Base-by-base conservation (phyloP, 1,284 basidiomycete species). In the Tilletiopsis washingtonensis region DNA sequence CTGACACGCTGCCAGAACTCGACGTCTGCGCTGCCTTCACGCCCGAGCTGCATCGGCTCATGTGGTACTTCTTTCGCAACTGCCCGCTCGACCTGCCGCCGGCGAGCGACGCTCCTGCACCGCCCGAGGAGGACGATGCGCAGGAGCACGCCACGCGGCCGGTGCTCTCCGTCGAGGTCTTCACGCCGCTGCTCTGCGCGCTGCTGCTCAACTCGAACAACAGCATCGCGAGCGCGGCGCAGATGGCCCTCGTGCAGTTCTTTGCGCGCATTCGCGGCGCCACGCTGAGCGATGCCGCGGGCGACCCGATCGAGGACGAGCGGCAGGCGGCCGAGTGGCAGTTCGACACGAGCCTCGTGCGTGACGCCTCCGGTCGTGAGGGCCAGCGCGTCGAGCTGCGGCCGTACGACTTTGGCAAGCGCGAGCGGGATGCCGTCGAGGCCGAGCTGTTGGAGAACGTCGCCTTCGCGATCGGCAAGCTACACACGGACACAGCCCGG, bases 51-150 rank as follows among this genome's bases (percentile, higher is more conserved):
- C 82, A 88, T 45, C 77, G 81, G 39, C 81, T 94, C 60, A 81
- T 96, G 59, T 96, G 90, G 90, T 94, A 88, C 83, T 97, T 93
- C 75, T 84, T 89, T 69, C 85, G 88, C 27, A 82, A 86, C 59
- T 63, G 78, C 62, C 53, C 51, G 48, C 53, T 54, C 20, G 26
- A 61, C 6, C 54, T 55, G 48, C 43, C 58, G 20, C 49, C 46
- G 36, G 65, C 62, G 37, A 47, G 43, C 12, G 46, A 49, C 2
- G 56, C 56, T 24, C 54, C 57, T 9, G 67, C 50, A 15, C 25
- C 50, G 5, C 7, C 19, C 27, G 39, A 43, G 12, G 44, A 29
- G 11, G 23, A 32, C 12, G 43, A 40, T 5, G 43, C 46, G n/a
- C 47, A 57, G 14, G 61, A 57, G 12, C 43, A 43, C 2, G 69